Evolutionary conservation across 345 rosid species (phyloP).

Genomic region (Clausena lansium): DNA sequence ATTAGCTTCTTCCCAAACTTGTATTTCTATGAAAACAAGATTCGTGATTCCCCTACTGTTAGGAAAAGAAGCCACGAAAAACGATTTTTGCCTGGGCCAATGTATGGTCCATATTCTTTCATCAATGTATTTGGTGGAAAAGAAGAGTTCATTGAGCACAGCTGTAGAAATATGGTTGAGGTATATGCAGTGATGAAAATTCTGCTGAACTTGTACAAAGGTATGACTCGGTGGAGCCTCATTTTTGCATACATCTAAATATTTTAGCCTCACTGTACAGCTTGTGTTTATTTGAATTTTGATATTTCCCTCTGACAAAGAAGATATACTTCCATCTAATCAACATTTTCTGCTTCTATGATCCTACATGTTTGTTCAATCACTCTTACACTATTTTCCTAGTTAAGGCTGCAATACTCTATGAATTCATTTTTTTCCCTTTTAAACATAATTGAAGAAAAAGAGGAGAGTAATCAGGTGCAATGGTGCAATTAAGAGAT

Average conservation of each 20-base stretch:
- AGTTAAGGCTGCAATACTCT: too few relatives aligned
- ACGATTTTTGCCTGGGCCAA: neutral
- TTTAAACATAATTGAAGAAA: too few relatives aligned
- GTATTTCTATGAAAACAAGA: conserved; percentile 37
- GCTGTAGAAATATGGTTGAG: conserved; percentile 38
- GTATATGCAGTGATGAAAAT: conserved; percentile 35
- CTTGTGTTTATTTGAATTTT: neutral
- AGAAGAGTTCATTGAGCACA: neutral
- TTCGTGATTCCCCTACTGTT: neutral
- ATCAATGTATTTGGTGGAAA: neutral
- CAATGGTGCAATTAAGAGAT: too few relatives aligned
- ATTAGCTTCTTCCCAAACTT: conserved; percentile 60
- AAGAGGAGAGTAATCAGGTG: too few relatives aligned
- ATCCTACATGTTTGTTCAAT: too few relatives aligned
- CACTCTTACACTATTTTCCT: too few relatives aligned
- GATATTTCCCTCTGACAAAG: neutral
- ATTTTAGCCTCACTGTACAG: neutral
- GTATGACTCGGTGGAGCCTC: neutral
- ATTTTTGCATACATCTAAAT: neutral
- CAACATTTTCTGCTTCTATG: too few relatives aligned
- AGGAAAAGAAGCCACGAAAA: neutral
- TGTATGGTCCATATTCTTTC: conserved; percentile 44
- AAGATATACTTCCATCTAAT: neutral
- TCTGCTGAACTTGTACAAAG: conserved; percentile 22
- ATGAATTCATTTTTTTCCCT: too few relatives aligned